Evolutionary conservation across 2,329 filamentous ascomycete species (phyloP), one percentile per base, ranked within the genome.

Genomic region (Hypoxylon sp.): DNA sequence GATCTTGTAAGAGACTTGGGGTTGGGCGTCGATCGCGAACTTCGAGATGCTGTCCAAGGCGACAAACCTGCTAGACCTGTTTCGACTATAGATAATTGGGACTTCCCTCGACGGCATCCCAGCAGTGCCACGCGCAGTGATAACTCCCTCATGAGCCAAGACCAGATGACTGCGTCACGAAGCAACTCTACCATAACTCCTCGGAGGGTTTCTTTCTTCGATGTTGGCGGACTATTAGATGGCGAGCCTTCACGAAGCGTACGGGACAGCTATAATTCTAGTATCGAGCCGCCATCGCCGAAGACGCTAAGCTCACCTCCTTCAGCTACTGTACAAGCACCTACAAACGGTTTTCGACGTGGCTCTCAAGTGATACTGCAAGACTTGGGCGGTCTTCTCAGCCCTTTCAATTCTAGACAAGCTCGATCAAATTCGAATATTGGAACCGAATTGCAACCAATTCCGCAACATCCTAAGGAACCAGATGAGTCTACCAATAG

Each of bases 1-100:
- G 93, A 98, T 75, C 86, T 98, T 0, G 93, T 96, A 3, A 85
- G 91, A 53, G 92, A 90, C 65, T 74, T 97, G 2, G 94, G 95
- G 6, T 87, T 95, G 39, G 87, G 91, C 11, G 84, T 88, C 2
- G 82, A 85, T 39, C 83, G 82, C 0, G 82, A 85, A 58, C 75
- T 89, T 16, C 82, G 84, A 30, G 79, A 82, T 9, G 69, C 65
- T 30, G 47, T 46, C 30, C 52, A 57, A 73, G 12, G 56, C 41
- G 74, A 76, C 25, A 72, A 73, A 27, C 74, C 73, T 37, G 70
- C 75, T 2, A 77, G 75, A 3, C 79, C 81, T 1, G 59, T 81
- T 23, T 73, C 73, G 39, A 78, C 81, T 37, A 80, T 86, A 68
- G 75, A 78, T 29, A 74, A 78, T 11, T 87, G 85, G 85, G 78